A percentile compares a stretch with the other conserved stretches of the same genome.
These are phyloP conservation scores for Beta corolliflora DNA, from an alignment of 179 eudicot genomes.

Conservation along the genomic window DNA sequence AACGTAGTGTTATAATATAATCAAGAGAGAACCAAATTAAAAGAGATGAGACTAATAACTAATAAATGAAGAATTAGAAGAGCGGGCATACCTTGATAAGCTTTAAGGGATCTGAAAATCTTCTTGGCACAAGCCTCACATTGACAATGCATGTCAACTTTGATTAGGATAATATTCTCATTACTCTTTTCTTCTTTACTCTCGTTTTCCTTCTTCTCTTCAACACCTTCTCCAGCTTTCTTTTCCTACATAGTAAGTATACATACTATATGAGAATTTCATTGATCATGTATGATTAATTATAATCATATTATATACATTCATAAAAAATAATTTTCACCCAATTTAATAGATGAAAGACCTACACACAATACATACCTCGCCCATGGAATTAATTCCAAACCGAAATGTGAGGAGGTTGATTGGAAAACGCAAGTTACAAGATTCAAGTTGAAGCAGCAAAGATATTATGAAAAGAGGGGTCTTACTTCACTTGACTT, in stretches of 20 bases:
- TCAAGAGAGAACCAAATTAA: background rate
- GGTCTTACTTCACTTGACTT: too few species aligned
- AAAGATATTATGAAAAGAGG: too few species aligned
- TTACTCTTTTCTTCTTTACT: slow-evolving; percentile 22
- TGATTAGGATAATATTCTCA: slow-evolving; percentile 44
- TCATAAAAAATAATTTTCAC: too few species aligned
- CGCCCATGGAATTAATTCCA: background rate
- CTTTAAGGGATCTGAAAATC: slow-evolving; percentile 44
- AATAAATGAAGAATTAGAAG: background rate
- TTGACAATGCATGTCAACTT: slow-evolving; percentile 80
- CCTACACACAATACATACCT: background rate
- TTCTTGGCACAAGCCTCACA: slow-evolving; percentile 70
- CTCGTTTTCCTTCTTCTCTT: slow-evolving; percentile 12
- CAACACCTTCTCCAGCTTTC: slow-evolving; percentile 13
- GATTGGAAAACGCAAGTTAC: too few species aligned
- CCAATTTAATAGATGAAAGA: background rate
- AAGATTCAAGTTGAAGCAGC: too few species aligned
- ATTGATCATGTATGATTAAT: background rate
- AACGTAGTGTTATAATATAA: too few species aligned
- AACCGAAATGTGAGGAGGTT: too few species aligned
- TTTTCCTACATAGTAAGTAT: slow-evolving; percentile 6
- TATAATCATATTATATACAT: too few species aligned
- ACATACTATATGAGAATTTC: background rate
- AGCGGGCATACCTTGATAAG: slow-evolving; percentile 44
- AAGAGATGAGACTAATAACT: background rate